Conservation (phyloP, 768 basidiomycete species). For the Mycena amicta region DNA sequence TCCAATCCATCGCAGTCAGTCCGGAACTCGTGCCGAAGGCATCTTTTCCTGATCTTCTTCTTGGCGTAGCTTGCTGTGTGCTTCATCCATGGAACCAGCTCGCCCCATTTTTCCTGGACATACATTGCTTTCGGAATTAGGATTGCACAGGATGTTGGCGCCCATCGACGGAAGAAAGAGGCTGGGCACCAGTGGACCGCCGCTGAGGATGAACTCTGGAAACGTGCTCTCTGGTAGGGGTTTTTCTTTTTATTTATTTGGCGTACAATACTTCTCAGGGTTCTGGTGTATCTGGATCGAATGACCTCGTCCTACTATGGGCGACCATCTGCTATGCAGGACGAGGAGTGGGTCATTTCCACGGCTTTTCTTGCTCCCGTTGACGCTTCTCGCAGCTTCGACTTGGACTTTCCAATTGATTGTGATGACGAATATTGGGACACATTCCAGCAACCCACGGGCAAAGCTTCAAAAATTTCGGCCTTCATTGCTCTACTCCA, state of each 20-base stretch:
- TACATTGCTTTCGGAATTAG: conserved; percentile 70
- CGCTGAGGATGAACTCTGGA: conserved; percentile 78
- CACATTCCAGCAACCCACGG: conserved; percentile 64
- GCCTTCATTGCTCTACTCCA: conserved; percentile 60
- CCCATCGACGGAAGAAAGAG: conserved; percentile 53
- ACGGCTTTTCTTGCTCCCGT: not conserved
- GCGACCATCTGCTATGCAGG: conserved; percentile 71
- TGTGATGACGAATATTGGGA: conserved; percentile 79
- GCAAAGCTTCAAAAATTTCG: conserved; percentile 54
- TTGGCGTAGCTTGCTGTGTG: conserved; percentile 45
- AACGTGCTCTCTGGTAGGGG: conserved; percentile 62
- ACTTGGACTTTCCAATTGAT: conserved; percentile 64
- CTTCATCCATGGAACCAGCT: conserved; percentile 51
- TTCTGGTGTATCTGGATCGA: conserved; percentile 52
- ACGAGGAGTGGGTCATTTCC: conserved; percentile 65
- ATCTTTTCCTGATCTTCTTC: conserved; percentile 1
- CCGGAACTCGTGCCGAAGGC: conserved; percentile 5
- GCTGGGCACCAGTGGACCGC: conserved; percentile 38
- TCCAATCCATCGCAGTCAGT: conserved; percentile 69
- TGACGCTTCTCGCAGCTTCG: conserved; percentile 52
- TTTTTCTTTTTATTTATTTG: not conserved
- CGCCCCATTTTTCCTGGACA: conserved; percentile 62
- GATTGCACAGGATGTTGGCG: conserved; percentile 74
- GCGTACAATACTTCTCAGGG: conserved; percentile 35
- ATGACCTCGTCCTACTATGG: conserved; percentile 54